A percentile compares a stretch with the other conserved stretches of the same genome.
Evolutionary conservation across 768 basidiomycete species (phyloP).

Genomic region (Boletales sp.): DNA sequence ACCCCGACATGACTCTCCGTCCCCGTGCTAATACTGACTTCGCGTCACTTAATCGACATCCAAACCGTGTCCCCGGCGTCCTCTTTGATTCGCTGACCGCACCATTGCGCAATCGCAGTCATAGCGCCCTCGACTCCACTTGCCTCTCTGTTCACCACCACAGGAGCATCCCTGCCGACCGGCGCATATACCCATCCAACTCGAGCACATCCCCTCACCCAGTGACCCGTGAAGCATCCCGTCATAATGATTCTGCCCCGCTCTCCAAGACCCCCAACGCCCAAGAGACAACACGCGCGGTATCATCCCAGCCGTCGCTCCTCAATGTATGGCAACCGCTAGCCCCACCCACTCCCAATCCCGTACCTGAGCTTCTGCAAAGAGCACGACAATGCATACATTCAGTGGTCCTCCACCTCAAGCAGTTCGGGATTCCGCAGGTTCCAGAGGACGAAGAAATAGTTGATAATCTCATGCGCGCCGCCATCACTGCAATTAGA

Average conservation of each 20-base stretch:
- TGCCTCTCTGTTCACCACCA: not conserved
- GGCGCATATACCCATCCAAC: not conserved
- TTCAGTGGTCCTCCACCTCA: slow-evolving; percentile 57
- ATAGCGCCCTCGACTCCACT: slow-evolving; percentile 6
- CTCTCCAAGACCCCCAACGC: slow-evolving; percentile 2
- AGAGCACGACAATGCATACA: slow-evolving; percentile 54
- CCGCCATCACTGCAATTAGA: slow-evolving; percentile 61
- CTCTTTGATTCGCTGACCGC: slow-evolving; percentile 5
- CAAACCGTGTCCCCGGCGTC: slow-evolving; percentile 8
- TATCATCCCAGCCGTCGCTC: not conserved
- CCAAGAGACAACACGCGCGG: not conserved
- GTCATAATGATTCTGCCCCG: not conserved
- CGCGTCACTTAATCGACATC: not conserved
- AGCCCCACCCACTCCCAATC: slow-evolving; percentile 51
- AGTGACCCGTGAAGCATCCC: slow-evolving; percentile 4
- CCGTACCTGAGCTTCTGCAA: slow-evolving; percentile 57
- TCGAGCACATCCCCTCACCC: not conserved
- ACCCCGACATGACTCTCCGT: slow-evolving; percentile 4
- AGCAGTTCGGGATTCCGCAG: slow-evolving; percentile 43
- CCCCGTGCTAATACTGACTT: slow-evolving; percentile 28
- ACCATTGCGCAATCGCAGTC: slow-evolving; percentile 21
- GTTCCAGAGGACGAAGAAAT: slow-evolving; percentile 50
- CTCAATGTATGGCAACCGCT: slow-evolving; percentile 44
- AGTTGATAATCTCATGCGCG: slow-evolving; percentile 58
- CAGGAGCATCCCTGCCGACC: slow-evolving; percentile 5